phyloP scores from a whole-genome alignment of 371 early-diverging fungal genomes.

The Capillidium heterosporum region DNA sequence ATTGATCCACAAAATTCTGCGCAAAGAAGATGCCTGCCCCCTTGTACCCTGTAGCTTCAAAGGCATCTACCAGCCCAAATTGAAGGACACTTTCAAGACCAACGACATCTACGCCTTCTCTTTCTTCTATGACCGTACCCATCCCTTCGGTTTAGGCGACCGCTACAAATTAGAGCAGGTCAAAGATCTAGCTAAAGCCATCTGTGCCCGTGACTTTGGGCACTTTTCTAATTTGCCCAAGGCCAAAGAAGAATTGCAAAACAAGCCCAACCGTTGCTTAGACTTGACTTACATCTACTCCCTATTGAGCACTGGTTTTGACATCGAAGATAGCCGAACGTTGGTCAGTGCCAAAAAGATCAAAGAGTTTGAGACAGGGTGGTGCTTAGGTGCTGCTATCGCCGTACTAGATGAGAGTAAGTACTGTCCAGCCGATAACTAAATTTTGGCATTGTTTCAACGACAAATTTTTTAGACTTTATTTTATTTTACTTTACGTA shows the following conservation, averaged over 20 bases:
- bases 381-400: constrained; percentile 89
- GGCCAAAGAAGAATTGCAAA: constrained; percentile 18
- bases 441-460: too few relatives aligned
- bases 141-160: constrained; percentile 45
- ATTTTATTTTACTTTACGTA: too few relatives aligned
- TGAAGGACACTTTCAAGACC: constrained; percentile 40
- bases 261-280: constrained; percentile 60
- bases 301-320: constrained; percentile 65
- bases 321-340: constrained; percentile 43
- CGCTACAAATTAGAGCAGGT: constrained; percentile 43
- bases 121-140: constrained; percentile 79
- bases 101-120: constrained; percentile 84
- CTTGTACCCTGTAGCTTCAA: constrained; percentile 65
- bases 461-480: too few relatives aligned
- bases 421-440: constrained; percentile 4
- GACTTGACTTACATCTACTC: constrained; percentile 73
- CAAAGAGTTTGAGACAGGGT: constrained; percentile 79
- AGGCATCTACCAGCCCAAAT: constrained; percentile 77
- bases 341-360: constrained; percentile 80
- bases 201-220: constrained; percentile 35
- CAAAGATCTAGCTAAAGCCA: constrained; percentile 36
- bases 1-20: constrained; percentile 31
- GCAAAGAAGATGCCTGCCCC: constrained; percentile 34
- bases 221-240: constrained; percentile 14
- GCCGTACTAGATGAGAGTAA: constrained; percentile 34